phyloP scores from a whole-genome alignment of 768 basidiomycete species.

The Leccinum subgranulosum region DNA sequence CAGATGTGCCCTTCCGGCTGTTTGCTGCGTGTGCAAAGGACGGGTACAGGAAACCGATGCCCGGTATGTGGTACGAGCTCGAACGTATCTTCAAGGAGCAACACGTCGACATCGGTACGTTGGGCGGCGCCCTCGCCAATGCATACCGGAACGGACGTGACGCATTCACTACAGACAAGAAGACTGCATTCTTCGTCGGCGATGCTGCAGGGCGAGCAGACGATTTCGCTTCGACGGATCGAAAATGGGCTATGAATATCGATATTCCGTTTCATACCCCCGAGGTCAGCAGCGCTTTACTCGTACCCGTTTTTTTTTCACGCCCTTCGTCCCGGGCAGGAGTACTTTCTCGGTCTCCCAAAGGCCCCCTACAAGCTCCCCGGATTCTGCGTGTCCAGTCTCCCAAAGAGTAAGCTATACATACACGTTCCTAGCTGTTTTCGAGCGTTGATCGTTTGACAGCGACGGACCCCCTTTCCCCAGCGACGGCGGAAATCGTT shows the following conservation, averaged over 20 bases:
- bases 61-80: conserved; percentile 80
- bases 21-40: conserved; percentile 78
- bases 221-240: conserved; percentile 81
- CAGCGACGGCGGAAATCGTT: conserved; percentile 17
- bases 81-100: conserved; percentile 57
- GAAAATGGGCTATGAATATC: conserved; percentile 81
- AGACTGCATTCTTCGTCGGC: conserved; percentile 74
- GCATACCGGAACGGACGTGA: neutral
- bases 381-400: conserved; percentile 64
- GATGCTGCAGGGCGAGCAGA: conserved; percentile 81
- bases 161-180: conserved; percentile 48
- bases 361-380: conserved; percentile 46
- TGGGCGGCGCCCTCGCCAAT: neutral
- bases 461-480: conserved; percentile 39
- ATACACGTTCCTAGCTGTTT: neutral
- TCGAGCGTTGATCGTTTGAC: neutral
- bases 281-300: conserved; percentile 48
- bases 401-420: conserved; percentile 29
- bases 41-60: conserved; percentile 80
- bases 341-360: conserved; percentile 67
- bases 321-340: conserved; percentile 41
- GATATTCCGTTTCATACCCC: conserved; percentile 78
- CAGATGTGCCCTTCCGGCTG: conserved; percentile 69
- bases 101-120: conserved; percentile 62
- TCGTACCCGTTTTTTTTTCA: neutral